Conservation (phyloP, 495 filamentous ascomycete genomes). For the Chaetomium cochliodes region DNA sequence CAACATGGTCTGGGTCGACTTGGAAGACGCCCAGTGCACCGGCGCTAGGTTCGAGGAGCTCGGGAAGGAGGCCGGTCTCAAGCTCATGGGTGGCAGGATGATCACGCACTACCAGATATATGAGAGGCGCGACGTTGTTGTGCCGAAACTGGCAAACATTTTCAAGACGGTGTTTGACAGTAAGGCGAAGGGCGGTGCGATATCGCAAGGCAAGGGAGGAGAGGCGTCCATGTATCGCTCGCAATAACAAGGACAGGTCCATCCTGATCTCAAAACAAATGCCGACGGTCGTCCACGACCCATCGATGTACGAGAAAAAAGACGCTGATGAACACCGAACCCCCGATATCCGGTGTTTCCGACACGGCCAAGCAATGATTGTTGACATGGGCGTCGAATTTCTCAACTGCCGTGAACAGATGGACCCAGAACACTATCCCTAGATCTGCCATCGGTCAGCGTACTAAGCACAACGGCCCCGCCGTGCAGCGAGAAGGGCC, state of each 20-base stretch:
- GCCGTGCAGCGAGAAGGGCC: conserved; percentile 11
- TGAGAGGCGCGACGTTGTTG: conserved; percentile 46
- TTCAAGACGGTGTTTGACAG: conserved; percentile 45
- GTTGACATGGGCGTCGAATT: background rate
- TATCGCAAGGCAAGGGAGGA: background rate
- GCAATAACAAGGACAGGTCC: background rate
- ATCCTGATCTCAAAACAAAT: background rate
- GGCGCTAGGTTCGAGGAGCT: conserved; percentile 48
- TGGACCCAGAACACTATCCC: background rate
- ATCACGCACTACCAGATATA: conserved; percentile 67
- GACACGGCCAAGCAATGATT: background rate
- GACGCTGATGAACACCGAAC: no score
- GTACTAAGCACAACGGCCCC: background rate
- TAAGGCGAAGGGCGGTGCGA: conserved; percentile 17
- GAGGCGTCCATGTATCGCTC: conserved; percentile 31
- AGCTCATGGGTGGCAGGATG: conserved; percentile 51
- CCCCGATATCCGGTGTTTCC: no score
- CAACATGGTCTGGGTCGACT: conserved; percentile 92
- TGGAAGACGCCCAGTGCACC: conserved; percentile 53
- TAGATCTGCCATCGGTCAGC: background rate
- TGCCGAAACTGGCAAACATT: conserved; percentile 48
- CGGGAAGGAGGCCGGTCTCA: conserved; percentile 55
- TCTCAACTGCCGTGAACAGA: background rate
- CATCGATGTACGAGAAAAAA: background rate
- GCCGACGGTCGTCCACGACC: background rate